Evolutionary conservation across 2,329 filamentous ascomycete species (phyloP).

Genomic region (Aspergillus versicolor): DNA sequence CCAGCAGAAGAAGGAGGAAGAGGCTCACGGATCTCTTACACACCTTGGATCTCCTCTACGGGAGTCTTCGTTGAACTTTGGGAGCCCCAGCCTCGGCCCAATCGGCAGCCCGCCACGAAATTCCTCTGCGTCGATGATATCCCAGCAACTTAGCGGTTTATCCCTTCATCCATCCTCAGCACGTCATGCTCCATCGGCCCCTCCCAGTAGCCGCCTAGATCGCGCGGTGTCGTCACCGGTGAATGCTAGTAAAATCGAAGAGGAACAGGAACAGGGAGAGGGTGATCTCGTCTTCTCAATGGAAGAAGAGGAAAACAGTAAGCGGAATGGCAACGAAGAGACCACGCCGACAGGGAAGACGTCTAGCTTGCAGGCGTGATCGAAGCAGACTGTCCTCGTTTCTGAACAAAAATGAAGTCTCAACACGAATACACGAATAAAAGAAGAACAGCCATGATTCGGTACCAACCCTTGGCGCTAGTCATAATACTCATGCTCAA

Average conservation of each 20-base stretch:
- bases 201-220: constrained; percentile 38
- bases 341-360: constrained; percentile 19
- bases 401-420: constrained; percentile 13
- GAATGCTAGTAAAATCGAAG: constrained; percentile 47
- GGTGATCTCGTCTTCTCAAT: constrained; percentile 50
- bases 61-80: constrained; percentile 56
- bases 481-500: constrained; percentile 11
- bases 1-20: constrained; percentile 53
- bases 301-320: constrained; percentile 51
- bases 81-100: constrained; percentile 52
- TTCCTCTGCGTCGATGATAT: constrained; percentile 61
- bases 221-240: constrained; percentile 48
- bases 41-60: constrained; percentile 67
- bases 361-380: constrained; percentile 21
- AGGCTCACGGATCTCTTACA: constrained; percentile 51
- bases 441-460: constrained; percentile 14
- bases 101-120: constrained; percentile 55
- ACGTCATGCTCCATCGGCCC: constrained; percentile 35
- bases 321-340: constrained; percentile 37
- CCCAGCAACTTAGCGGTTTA: constrained; percentile 53
- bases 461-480: constrained; percentile 14
- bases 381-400: constrained; percentile 1
- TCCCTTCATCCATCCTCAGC: constrained; percentile 45
- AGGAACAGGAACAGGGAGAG: constrained; percentile 48
- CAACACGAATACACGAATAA: constrained; percentile 19